Base-by-base conservation (phyloP, 2,329 filamentous ascomycete species). In the Xylaria sp. region DNA sequence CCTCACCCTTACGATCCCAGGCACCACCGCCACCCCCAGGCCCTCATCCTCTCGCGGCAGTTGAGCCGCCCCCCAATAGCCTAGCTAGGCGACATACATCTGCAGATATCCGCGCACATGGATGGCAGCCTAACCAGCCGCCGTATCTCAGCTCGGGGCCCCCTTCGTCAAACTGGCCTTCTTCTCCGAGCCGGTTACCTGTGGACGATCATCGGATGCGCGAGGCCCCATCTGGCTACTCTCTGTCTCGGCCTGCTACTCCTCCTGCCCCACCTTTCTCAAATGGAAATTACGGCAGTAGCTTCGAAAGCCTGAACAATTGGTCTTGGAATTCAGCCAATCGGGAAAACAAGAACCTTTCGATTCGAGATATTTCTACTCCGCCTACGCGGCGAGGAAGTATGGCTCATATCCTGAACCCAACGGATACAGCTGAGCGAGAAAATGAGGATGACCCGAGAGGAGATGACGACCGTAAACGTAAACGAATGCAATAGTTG, bases 21-120 rank as follows among this genome's bases (percentile, higher is more conserved):
- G 79, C 80, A 14, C 85, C 88, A 11, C 86, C 88, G 14, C 86
- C 87, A n/a, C 88, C 89, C 12, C 77, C 79, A 40, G 73, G 75
- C 17, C 77, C 82, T 72, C 91, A 92, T 72, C 88, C 88, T 35
- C 81, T 89, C 19, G 85, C 89, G 17, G 81, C 86, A 60, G 82
- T 87, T 33, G 83, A 88, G 69, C 83, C 85, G 25, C 85, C 87
- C 35, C 87, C 89, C 37, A 85, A 87, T 60, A 93, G 88, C 71
- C 82, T 97, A 49, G 86, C 88, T 46, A 89, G 94, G 66, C 87
- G 94, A 64, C 95, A 99, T 78, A 99, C 95, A 1, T 94, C 94
- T 40, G 95, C 95, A 61, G 95, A 99, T 75, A 98, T 99, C 70
- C 89, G 95, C 56, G 90, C 94, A 70, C 90, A 93, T 74, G 92